Conservation (phyloP, 2,329 filamentous ascomycete genomes). For the Talaromyces sp. region DNA sequence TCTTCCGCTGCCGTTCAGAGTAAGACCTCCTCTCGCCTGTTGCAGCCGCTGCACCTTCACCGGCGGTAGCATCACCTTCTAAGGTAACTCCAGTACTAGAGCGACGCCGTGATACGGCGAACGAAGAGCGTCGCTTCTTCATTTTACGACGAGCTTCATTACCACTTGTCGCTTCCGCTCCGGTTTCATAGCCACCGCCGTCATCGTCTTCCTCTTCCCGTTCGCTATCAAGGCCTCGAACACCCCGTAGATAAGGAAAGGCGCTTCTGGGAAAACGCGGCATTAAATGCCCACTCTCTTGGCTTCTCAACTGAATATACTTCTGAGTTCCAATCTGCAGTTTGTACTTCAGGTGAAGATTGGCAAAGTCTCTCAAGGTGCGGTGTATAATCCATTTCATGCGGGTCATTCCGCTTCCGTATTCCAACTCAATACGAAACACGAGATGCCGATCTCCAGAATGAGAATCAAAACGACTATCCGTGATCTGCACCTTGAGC, state of each 20-base stretch:
- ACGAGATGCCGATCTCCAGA: conserved; percentile 67
- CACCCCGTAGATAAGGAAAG: conserved; percentile 81
- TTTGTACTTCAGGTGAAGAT: conserved; percentile 91
- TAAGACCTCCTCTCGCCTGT: conserved; percentile 54
- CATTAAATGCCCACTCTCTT: conserved; percentile 69
- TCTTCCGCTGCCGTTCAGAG: conserved; percentile 74
- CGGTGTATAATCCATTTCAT: conserved; percentile 96
- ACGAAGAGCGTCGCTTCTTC: conserved; percentile 52
- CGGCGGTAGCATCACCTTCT: conserved; percentile 33
- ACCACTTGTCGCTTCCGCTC: conserved; percentile 65
- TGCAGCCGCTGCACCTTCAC: conserved; percentile 38
- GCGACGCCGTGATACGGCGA: conserved; percentile 54
- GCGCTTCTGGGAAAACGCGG: conserved; percentile 85
- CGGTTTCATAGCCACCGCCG: conserved; percentile 41
- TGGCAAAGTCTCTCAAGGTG: conserved; percentile 82
- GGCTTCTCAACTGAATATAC: conserved; percentile 64
- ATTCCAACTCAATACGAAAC: conserved; percentile 90
- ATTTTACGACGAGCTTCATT: conserved; percentile 54
- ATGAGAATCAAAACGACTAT: conserved; percentile 63
- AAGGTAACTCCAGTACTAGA: conserved; percentile 46
- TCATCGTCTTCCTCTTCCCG: conserved; percentile 64
- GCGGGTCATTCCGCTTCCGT: conserved; percentile 87
- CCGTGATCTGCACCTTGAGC: conserved; percentile 78
- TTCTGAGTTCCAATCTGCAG: conserved; percentile 78
- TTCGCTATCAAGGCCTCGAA: conserved; percentile 73